These are phyloP conservation scores for Schizophyllum commune DNA, from an alignment of 1,284 basidiomycete species.

Conservation along the genomic window DNA sequence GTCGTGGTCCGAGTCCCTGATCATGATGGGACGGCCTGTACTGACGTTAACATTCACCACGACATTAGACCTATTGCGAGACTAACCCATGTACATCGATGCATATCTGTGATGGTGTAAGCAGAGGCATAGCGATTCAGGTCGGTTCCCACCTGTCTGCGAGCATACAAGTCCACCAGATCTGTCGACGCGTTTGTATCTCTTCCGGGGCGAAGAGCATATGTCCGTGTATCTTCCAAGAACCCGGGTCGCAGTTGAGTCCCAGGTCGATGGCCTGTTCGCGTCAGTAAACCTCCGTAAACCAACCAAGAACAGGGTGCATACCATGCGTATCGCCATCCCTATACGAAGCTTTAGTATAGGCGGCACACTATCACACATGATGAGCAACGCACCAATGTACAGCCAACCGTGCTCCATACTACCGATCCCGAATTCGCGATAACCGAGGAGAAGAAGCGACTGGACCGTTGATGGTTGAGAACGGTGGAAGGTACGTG, in stretches of 20 bases:
- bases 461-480: constrained; percentile 68
- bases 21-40: constrained; percentile 58
- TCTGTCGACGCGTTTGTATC: constrained; percentile 68
- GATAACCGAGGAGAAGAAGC: constrained; percentile 69
- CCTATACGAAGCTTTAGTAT: too few relatives aligned
- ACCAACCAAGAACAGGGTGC: constrained; percentile 6
- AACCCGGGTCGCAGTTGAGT: constrained; percentile 72
- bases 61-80: background rate
- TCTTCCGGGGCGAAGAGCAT: constrained; percentile 69
- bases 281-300: background rate
- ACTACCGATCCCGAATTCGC: constrained; percentile 74
- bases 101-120: constrained; percentile 41
- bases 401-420: constrained; percentile 83
- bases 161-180: constrained; percentile 78
- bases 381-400: constrained; percentile 43
- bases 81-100: constrained; percentile 61
- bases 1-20: constrained; percentile 71
- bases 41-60: background rate
- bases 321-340: constrained; percentile 71
- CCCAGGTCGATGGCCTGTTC: constrained; percentile 75
- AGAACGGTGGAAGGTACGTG: constrained; percentile 58
- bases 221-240: constrained; percentile 61
- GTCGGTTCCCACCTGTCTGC: constrained; percentile 54
- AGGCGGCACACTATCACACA: constrained; percentile 3
- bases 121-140: background rate